Evolutionary conservation across 2,329 filamentous ascomycete genomes (phyloP), one percentile per base, ranked within the genome.

Genomic region (Intubia oerlemansii): DNA sequence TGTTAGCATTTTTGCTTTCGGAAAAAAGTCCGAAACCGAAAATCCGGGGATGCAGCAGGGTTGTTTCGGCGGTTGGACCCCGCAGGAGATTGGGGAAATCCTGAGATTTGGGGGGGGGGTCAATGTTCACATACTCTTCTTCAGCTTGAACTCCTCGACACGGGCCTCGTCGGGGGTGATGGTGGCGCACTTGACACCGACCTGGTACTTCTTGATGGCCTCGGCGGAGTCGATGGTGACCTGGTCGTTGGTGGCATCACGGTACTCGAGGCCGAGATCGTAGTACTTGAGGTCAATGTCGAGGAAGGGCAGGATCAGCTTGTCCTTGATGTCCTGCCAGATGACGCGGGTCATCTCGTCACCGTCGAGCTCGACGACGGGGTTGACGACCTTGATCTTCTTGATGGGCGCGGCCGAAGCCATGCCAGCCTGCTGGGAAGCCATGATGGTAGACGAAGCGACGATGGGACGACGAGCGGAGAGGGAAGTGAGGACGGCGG

Each of bases 341-440:
- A 98, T 98, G 52, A 98, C 84, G 46, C 88, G 68, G 44, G 88
- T 98, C 88, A 95, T 95, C 73, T 82, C 70, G 44, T 76, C 70
- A 47, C 85, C 85, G 52, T 95, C 85, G 45, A 95, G 69, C 62
- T 95, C 88, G 53, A 98, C 88, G 51, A 98, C 74, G 40, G 88
- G 88, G 57, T 92, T 95, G 72, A 91, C 84, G 62, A 98, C 88
- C 69, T 91, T 88, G 67, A 95, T 95, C 75, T 95, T 98, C 47
- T 66, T 60, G 43, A 36, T 32, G 17, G 34, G 26, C 18, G 29
- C 29, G 26, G 33, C 28, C 14, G 36, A 32, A 27, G 34, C 36
- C 25, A 33, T 9, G 30, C 33, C 30, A 21, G 36, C 34, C 21
- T 32, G 26, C 13, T 26, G 22, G 36, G 47, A 46, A 32, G 62